phyloP scores from a whole-genome alignment of 805 yeast genomes.

The Jamesozyma spencerorum region DNA sequence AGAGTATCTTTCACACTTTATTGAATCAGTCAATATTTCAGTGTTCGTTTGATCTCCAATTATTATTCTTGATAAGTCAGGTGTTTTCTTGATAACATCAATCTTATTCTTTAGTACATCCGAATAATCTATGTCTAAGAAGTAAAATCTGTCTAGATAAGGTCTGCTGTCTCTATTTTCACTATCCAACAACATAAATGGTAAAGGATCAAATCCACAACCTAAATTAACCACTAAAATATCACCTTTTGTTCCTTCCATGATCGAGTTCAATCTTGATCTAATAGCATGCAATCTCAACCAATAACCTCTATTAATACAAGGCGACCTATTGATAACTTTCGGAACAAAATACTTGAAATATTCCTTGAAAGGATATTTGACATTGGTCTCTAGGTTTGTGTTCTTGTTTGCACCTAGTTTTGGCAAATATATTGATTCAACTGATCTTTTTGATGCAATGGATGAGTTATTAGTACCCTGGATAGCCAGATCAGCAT shows the following conservation, averaged over 20 bases:
- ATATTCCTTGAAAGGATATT: conserved; percentile 31
- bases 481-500: conserved; percentile 63
- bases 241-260: conserved; percentile 23
- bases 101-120: conserved; percentile 53
- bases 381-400: conserved; percentile 18
- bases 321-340: conserved; percentile 63
- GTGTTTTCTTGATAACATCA: conserved; percentile 39
- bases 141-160: conserved; percentile 33
- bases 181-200: conserved; percentile 41
- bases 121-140: conserved; percentile 69
- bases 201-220: conserved; percentile 65
- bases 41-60: no score
- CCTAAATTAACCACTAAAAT: conserved; percentile 58
- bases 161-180: conserved; percentile 21
- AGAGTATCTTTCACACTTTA: conserved; percentile 39
- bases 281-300: conserved; percentile 63
- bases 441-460: conserved; percentile 75
- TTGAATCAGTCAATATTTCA: conserved; percentile 34
- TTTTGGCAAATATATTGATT: conserved; percentile 40
- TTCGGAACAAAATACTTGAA: conserved; percentile 54
- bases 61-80: conserved; percentile 32
- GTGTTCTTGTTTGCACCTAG: conserved; percentile 12
- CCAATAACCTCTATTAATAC: conserved; percentile 80
- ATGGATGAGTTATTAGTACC: conserved; percentile 80
- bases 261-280: conserved; percentile 41